These are phyloP conservation scores for Tillandsia leiboldiana DNA, from an alignment of 176 grass and related monocot genomes.

Conservation along the genomic window DNA sequence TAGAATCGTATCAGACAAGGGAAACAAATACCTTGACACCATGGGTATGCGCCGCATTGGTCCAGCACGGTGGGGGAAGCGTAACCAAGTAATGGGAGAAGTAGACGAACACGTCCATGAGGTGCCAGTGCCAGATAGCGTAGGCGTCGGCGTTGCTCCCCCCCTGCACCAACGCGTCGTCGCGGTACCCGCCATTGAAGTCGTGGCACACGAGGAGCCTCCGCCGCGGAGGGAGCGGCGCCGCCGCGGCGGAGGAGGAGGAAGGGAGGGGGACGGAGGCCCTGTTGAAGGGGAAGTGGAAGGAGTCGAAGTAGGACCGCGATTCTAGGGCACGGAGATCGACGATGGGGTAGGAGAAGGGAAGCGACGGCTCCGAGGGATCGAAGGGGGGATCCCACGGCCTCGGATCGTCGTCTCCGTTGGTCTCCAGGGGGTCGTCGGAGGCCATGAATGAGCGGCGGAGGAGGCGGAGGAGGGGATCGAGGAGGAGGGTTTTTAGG, in stretches of 20 bases:
- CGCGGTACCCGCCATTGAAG: conserved; percentile 66
- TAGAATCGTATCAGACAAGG: conserved; percentile 1
- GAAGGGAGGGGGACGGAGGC: conserved; percentile 31
- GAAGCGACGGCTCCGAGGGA: conserved; percentile 43
- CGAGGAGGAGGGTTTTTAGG: conserved; percentile 3
- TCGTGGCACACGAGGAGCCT: conserved; percentile 88
- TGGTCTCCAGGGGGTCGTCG: background rate
- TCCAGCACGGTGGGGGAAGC: conserved; percentile 84
- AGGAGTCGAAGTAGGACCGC: conserved; percentile 58
- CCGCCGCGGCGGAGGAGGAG: conserved; percentile 1
- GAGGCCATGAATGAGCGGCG: conserved; percentile 12
- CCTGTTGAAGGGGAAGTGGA: conserved; percentile 79
- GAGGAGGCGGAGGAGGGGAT: conserved; percentile 21
- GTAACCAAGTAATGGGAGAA: conserved; percentile 93
- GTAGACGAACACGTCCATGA: conserved; percentile 93
- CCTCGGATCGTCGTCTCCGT: conserved; percentile 17
- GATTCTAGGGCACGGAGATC: conserved; percentile 55
- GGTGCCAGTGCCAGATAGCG: conserved; percentile 85
- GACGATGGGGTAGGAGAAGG: conserved; percentile 84
- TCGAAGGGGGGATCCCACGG: conserved; percentile 68
- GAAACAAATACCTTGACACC: conserved; percentile 58
- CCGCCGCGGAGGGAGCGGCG: conserved; percentile 31
- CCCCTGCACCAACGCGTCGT: conserved; percentile 67
- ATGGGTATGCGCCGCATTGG: conserved; percentile 78
- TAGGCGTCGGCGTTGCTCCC: conserved; percentile 53